Evolutionary conservation across 176 grass and related monocot genomes (phyloP), one percentile per base, ranked within the genome.

Genomic region (Lolium multiflorum): DNA sequence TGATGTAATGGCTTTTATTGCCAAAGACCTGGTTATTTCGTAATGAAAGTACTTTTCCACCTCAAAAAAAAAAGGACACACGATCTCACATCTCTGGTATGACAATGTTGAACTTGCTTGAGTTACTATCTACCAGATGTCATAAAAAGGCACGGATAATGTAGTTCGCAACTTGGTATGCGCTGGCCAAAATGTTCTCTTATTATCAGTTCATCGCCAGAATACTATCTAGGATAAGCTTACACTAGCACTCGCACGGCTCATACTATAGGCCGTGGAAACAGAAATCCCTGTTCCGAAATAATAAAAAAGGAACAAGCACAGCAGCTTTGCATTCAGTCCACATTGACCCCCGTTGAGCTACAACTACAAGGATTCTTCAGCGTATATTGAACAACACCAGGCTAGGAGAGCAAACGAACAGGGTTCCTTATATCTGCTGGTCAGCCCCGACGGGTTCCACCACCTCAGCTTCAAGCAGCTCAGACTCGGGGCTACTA

Each of bases 401-500:
- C 35, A 26, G 5, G n/a, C 51, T 71, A 20, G 13, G 14, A 48
- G 13, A n/a, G 68, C 7, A 46, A 60, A 76, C 11, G 1, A n/a
- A 17, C 8, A 63, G 18, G 38, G 18, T 39, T 55, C 11, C 74
- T 94, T 63, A 96, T 83, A 94, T 96, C 80, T 94, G 89, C 37
- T 86, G 79, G 6, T 47, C 77, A 26, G 64, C 66, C 52, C 92
- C 84, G 3, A 83, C 68, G 1, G 89, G 43, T 43, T 98, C 90
- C 3, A 94, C 87, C 65, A 96, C 82, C 76, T 98, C 94, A 38
- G 91, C 93, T 94, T 98, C 96, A 35, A 81, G 31, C 2, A 91
- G 17, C 21, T 92, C 90, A 0, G 93, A 5, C 18, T 92, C 88
- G 0, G 46, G n/a, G 70, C 21, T 69, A 22, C 26, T 48, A 48